A percentile compares a stretch with the other conserved stretches of the same genome.
These are phyloP conservation scores for Kodamaea sp. DNA, from an alignment of 1,139 yeast genomes.

Conservation along the genomic window DNA sequence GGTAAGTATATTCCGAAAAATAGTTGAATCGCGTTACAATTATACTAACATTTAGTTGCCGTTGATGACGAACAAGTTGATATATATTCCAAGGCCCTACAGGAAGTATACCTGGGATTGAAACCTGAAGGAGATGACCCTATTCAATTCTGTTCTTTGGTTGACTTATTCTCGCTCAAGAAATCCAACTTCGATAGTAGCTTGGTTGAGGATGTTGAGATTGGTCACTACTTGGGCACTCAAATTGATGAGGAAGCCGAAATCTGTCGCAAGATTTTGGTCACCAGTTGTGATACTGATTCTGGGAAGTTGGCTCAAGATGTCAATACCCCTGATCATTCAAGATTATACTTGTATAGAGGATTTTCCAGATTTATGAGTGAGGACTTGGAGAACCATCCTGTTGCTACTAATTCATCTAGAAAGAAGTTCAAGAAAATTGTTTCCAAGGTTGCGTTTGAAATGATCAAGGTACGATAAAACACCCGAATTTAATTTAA, in stretches of 20 bases:
- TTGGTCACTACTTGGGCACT: constrained; percentile 39
- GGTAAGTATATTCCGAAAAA: constrained; percentile 27
- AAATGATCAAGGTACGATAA: constrained; percentile 50
- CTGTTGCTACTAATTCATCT: constrained; percentile 38
- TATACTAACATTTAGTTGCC: constrained; percentile 27
- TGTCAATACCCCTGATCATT: constrained; percentile 44
- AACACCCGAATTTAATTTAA: not conserved
- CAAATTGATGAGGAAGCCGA: constrained; percentile 36
- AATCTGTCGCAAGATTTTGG: constrained; percentile 38
- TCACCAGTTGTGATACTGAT: constrained; percentile 43
- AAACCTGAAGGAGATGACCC: constrained; percentile 26
- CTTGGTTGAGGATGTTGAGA: constrained; percentile 22
- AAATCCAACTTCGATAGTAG: constrained; percentile 17
- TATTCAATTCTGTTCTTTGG: constrained; percentile 36
- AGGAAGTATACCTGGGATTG: constrained; percentile 37
- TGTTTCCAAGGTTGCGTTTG: constrained; percentile 57
- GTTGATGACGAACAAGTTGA: constrained; percentile 57
- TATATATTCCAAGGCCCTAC: constrained; percentile 45
- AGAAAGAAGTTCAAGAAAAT: constrained; percentile 52
- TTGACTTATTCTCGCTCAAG: constrained; percentile 34
- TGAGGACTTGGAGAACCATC: constrained; percentile 52
- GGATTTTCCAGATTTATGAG: constrained; percentile 63
- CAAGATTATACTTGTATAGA: constrained; percentile 52
- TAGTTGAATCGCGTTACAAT: constrained; percentile 3
- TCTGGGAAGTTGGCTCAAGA: constrained; percentile 36